Evolutionary conservation across 495 filamentous ascomycete genomes (phyloP), one percentile per base, ranked within the genome.

Genomic region (Parathielavia appendiculata): DNA sequence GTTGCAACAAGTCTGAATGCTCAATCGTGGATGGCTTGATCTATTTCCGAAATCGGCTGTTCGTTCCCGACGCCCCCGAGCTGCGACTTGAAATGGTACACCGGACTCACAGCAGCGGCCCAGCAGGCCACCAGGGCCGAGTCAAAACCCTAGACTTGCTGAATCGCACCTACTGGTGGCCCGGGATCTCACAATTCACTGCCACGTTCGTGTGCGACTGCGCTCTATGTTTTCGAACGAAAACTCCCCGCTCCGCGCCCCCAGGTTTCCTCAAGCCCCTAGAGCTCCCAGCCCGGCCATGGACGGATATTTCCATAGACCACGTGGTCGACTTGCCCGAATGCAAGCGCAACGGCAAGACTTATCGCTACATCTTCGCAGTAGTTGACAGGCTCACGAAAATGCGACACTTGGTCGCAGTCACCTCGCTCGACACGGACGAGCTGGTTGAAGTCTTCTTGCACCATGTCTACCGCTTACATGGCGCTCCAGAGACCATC

Each of bases 381-480:
- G 36, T 54, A 0, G 51, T 54, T 0, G 51, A 54, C 23, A 13
- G 51, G 38, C 40, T 54, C 3, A 54, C 51, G 1, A 54, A 54
- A 14, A 38, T 38, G 13, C 35, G 35, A 38, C 35, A 38, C 35
- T 38, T 38, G 10, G 13, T 38, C 35, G 10, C 35, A 38, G 35
- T 43, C 13, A 43, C 14, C 16, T 7, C 13, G 6, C 7, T 43
- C 7, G 40, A 20, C 16, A 16, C 16, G 2, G 16, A 20, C 16
- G 40, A 43, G 16, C 7, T 43, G 2, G 40, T 16, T 7, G 17
- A 43, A 17, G 5, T 16, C 40, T 43, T 43, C 40, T 17, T 17
- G 16, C 16, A 43, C 6, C 17, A 43, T 16, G 40, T 43, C 40
- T 43, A 20, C 16, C 12, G 16, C 7, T 8, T 17, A 12, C 40